Conservation (phyloP, 2,329 filamentous ascomycete genomes). For the Chaetomium olivaceum region DNA sequence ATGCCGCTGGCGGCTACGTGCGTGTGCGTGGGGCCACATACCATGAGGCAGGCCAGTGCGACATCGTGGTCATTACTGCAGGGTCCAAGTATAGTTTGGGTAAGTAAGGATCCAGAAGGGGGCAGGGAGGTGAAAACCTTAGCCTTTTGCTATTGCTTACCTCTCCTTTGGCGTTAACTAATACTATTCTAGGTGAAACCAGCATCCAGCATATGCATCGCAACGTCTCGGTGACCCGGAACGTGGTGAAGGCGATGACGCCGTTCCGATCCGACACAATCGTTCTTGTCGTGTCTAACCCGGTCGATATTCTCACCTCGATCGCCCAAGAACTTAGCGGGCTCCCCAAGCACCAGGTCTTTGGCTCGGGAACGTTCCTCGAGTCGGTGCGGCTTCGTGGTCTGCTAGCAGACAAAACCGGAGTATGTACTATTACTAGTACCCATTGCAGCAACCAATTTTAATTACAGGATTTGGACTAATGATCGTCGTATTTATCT, state of each 20-base stretch:
- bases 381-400: constrained; percentile 53
- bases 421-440: constrained; percentile 4
- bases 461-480: neutral
- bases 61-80: constrained; percentile 56
- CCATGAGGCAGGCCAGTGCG: constrained; percentile 53
- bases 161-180: neutral
- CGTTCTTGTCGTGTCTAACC: constrained; percentile 54
- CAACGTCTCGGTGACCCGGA: constrained; percentile 50
- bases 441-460: neutral
- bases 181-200: constrained; percentile 17
- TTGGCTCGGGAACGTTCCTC: constrained; percentile 55
- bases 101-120: neutral
- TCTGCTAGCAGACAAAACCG: constrained; percentile 39
- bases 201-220: constrained; percentile 40
- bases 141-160: too few relatives aligned
- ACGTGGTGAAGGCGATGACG: constrained; percentile 50
- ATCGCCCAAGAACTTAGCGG: constrained; percentile 50
- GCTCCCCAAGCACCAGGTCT: constrained; percentile 50
- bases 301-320: constrained; percentile 56
- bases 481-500: neutral
- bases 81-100: constrained; percentile 48
- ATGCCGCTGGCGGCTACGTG: constrained; percentile 45
- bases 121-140: too few relatives aligned
- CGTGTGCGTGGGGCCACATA: constrained; percentile 47
- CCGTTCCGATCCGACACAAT: constrained; percentile 51